phyloP scores from a whole-genome alignment of 2,329 filamentous ascomycete species.

The Bipolaris gigantea region DNA sequence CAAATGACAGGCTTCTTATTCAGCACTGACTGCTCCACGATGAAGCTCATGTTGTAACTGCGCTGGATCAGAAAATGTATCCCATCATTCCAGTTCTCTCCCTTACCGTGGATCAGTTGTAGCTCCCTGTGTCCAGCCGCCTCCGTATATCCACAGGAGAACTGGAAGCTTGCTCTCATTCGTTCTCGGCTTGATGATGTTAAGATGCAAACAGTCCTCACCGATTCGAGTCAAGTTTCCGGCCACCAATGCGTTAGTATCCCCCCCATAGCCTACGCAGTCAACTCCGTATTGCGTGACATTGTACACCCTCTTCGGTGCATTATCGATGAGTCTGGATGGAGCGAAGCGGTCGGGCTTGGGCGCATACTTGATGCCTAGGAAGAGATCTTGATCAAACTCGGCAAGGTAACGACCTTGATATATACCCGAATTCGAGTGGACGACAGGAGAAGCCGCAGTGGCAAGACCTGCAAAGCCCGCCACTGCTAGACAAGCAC shows the following conservation, averaged over 20 bases:
- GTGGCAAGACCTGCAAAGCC: neutral
- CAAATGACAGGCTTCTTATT: constrained; percentile 39
- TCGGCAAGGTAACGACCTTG: constrained; percentile 31
- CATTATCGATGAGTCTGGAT: constrained; percentile 18
- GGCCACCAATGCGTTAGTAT: constrained; percentile 27
- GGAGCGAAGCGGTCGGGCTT: constrained; percentile 33
- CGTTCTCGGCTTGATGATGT: constrained; percentile 33
- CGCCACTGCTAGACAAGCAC: neutral
- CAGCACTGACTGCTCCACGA: constrained; percentile 34
- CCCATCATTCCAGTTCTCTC: too few species aligned
- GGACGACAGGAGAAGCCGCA: constrained; percentile 16
- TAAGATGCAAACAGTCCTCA: constrained; percentile 52
- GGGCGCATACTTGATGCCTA: constrained; percentile 37
- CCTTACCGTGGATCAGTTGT: constrained; percentile 36
- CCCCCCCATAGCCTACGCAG: constrained; percentile 32
- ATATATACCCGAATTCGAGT: constrained; percentile 32
- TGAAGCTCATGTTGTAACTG: constrained; percentile 37
- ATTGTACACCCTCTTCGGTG: constrained; percentile 20
- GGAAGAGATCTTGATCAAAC: constrained; percentile 36
- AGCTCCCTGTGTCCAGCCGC: constrained; percentile 38
- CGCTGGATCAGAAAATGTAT: neutral
- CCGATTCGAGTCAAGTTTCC: constrained; percentile 29
- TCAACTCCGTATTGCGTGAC: constrained; percentile 32
- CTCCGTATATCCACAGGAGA: constrained; percentile 41
- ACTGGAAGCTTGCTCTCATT: constrained; percentile 28